Evolutionary conservation across 768 basidiomycete genomes (phyloP).

Genomic region (Amanita fuliginea): DNA sequence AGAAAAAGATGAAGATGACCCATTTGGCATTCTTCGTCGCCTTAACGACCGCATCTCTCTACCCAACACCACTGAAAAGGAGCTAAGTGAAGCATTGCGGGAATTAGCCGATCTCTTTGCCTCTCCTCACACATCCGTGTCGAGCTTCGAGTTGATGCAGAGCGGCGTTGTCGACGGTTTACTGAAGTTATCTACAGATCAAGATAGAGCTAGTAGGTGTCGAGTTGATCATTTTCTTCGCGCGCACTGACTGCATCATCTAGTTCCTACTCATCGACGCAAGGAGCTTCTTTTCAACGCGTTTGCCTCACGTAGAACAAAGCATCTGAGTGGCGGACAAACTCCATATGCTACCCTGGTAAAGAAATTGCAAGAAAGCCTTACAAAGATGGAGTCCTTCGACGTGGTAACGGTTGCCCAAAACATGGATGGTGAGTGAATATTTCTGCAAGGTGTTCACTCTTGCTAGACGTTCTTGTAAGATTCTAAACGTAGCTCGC

Average conservation of each 20-base stretch:
- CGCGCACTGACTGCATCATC: not conserved
- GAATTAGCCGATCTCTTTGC: slow-evolving; percentile 78
- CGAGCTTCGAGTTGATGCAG: slow-evolving; percentile 91
- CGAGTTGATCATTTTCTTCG: slow-evolving; percentile 13
- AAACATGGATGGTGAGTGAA: slow-evolving; percentile 60
- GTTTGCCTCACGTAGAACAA: slow-evolving; percentile 48
- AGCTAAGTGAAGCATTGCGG: slow-evolving; percentile 47
- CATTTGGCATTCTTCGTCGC: slow-evolving; percentile 50
- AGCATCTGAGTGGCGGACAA: slow-evolving; percentile 30
- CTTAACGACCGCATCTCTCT: slow-evolving; percentile 57
- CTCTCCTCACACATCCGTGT: slow-evolving; percentile 67
- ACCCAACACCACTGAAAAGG: slow-evolving; percentile 47
- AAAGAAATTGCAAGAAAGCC: slow-evolving; percentile 91
- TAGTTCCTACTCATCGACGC: slow-evolving; percentile 56
- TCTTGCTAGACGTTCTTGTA: slow-evolving; percentile 4
- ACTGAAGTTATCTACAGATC: slow-evolving; percentile 69
- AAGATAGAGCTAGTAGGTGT: slow-evolving; percentile 39
- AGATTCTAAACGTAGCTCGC: slow-evolving; percentile 89
- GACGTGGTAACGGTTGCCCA: slow-evolving; percentile 87
- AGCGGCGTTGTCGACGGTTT: slow-evolving; percentile 88
- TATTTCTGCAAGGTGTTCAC: slow-evolving; percentile 2
- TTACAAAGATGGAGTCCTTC: slow-evolving; percentile 92
- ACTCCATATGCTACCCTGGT: slow-evolving; percentile 70
- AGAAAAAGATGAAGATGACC: slow-evolving; percentile 43
- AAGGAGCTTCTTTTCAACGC: slow-evolving; percentile 74